Conservation (phyloP, 2,329 filamentous ascomycete species). For the Neophaeococcomyces aloes region DNA sequence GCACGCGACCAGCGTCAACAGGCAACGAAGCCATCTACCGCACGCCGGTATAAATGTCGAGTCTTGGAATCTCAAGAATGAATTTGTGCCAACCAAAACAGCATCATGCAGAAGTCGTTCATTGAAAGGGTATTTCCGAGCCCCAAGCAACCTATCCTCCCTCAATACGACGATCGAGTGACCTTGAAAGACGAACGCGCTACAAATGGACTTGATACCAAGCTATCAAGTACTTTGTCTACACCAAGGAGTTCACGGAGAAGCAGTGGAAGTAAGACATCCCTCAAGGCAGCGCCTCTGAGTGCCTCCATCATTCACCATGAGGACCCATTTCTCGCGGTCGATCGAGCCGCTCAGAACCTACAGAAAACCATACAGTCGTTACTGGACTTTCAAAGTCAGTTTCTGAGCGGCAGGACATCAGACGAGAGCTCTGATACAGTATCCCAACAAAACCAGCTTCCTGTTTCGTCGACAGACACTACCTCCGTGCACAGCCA, state of each 20-base stretch:
- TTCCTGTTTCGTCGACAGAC: slow-evolving; percentile 31
- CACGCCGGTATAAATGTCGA: too few species aligned
- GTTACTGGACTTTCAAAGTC: slow-evolving; percentile 51
- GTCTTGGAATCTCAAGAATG: too few species aligned
- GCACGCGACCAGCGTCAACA: too few species aligned
- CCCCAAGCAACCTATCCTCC: slow-evolving; percentile 9
- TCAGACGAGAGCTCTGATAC: slow-evolving; percentile 29
- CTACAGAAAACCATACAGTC: slow-evolving; percentile 49
- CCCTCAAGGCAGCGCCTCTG: slow-evolving; percentile 8
- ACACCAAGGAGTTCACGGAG: slow-evolving; percentile 4
- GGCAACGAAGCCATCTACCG: too few species aligned
- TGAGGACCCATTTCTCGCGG: slow-evolving; percentile 36
- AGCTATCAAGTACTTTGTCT: slow-evolving; percentile 3
- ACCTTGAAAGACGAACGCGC: slow-evolving; percentile 7
- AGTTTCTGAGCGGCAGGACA: slow-evolving; percentile 41
- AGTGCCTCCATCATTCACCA: slow-evolving; percentile 16
- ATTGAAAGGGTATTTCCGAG: slow-evolving; percentile 21
- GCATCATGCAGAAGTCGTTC: slow-evolving; percentile 20
- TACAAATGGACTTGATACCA: slow-evolving; percentile 13
- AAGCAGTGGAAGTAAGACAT: slow-evolving; percentile 1
- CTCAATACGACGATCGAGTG: slow-evolving; percentile 12
- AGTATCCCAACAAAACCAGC: slow-evolving; percentile 38
- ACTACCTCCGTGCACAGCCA: slow-evolving; percentile 12
- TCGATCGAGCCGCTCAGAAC: slow-evolving; percentile 43
- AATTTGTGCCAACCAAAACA: neutral